Evolutionary conservation across 2,329 filamentous ascomycete genomes (phyloP).

Genomic region (Nectriaceae sp.): DNA sequence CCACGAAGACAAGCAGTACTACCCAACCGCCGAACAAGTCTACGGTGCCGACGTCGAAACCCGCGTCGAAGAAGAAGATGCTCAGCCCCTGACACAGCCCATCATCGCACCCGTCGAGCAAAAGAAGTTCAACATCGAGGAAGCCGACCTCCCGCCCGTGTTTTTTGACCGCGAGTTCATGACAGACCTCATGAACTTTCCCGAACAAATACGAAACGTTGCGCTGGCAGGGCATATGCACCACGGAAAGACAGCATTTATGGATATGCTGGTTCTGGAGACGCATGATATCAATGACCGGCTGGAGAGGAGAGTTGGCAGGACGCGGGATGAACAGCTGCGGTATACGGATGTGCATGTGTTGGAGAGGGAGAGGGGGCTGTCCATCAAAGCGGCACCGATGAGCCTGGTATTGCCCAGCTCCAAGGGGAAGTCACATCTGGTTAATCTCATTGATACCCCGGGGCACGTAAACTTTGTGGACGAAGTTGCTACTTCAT

Average conservation of each 20-base stretch:
- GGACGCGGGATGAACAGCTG: slow-evolving; percentile 83
- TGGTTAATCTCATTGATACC: slow-evolving; percentile 94
- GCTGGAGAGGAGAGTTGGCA: slow-evolving; percentile 79
- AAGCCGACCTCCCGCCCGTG: slow-evolving; percentile 85
- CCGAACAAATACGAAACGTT: slow-evolving; percentile 90
- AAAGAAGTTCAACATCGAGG: slow-evolving; percentile 95
- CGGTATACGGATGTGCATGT: slow-evolving; percentile 93
- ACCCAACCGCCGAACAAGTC: slow-evolving; percentile 94
- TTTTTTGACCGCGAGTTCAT: slow-evolving; percentile 89
- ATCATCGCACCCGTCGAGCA: slow-evolving; percentile 92
- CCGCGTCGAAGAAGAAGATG: slow-evolving; percentile 94
- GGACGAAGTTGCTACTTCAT: slow-evolving; percentile 88
- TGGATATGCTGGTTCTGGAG: slow-evolving; percentile 97
- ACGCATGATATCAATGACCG: slow-evolving; percentile 85
- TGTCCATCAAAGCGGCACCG: slow-evolving; percentile 90
- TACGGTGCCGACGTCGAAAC: slow-evolving; percentile 96
- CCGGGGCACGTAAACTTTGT: slow-evolving; percentile 98
- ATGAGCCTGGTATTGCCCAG: slow-evolving; percentile 92
- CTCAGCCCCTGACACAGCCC: slow-evolving; percentile 86
- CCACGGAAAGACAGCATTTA: slow-evolving; percentile 96
- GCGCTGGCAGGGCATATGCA: slow-evolving; percentile 91
- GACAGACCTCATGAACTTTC: slow-evolving; percentile 94
- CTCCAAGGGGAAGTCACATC: slow-evolving; percentile 90
- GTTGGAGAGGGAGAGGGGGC: slow-evolving; percentile 82
- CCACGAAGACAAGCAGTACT: slow-evolving; percentile 99